Evolutionary conservation across 805 yeast species (phyloP).

Genomic region (Nakazawaea siamensis): DNA sequence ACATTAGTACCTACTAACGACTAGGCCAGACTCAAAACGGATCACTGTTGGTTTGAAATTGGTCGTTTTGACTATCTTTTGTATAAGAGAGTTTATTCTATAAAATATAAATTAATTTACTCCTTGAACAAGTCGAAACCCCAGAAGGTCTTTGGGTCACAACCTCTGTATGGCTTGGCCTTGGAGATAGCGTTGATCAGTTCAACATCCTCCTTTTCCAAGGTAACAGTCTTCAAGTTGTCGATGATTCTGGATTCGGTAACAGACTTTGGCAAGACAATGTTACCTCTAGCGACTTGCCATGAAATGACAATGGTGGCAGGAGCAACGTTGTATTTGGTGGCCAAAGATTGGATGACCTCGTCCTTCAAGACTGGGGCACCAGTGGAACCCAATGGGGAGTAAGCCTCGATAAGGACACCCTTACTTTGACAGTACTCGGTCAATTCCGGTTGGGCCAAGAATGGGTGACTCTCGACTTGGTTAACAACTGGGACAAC

Average conservation of each 20-base stretch:
- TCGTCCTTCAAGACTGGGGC: constrained; percentile 43
- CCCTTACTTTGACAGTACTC: constrained; percentile 43
- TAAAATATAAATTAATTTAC: background rate
- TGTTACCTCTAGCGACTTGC: constrained; percentile 49
- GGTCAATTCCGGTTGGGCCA: constrained; percentile 54
- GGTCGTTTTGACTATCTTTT: too few relatives aligned
- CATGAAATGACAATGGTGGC: constrained; percentile 50
- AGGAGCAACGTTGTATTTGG: constrained; percentile 31
- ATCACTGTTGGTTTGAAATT: too few relatives aligned
- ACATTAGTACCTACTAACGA: too few relatives aligned
- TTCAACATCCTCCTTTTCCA: constrained; percentile 28
- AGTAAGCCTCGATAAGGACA: constrained; percentile 63
- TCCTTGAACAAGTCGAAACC: constrained; percentile 4
- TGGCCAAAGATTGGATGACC: constrained; percentile 33
- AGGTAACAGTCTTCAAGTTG: constrained; percentile 26
- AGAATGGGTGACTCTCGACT: constrained; percentile 65
- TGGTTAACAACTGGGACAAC: constrained; percentile 66
- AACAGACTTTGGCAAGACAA: constrained; percentile 44
- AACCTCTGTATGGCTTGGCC: constrained; percentile 19
- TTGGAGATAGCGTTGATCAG: constrained; percentile 21
- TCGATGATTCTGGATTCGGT: constrained; percentile 31
- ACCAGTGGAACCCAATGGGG: constrained; percentile 61
- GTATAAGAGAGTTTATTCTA: too few relatives aligned
- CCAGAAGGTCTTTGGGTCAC: constrained; percentile 9
- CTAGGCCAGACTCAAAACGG: too few relatives aligned